These are phyloP conservation scores for Microthyrium microscopicum DNA, from an alignment of 2,329 filamentous ascomycete species.

Conservation along the genomic window DNA sequence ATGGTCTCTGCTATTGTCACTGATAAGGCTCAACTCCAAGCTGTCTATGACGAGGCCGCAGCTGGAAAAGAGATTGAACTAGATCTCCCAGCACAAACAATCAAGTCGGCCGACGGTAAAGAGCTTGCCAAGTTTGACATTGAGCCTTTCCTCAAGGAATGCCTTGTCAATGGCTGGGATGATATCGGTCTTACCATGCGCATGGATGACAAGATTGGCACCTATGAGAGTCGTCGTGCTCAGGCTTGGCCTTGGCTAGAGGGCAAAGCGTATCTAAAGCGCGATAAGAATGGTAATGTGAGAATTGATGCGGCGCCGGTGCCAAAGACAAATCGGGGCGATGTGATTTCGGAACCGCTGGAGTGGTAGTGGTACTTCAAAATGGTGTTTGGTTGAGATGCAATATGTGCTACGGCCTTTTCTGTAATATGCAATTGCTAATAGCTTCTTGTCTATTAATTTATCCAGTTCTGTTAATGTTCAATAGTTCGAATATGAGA, in stretches of 20 bases:
- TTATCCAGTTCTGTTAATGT: too few relatives aligned
- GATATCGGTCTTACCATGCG: constrained; percentile 93
- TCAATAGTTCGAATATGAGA: too few relatives aligned
- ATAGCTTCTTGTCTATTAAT: too few relatives aligned
- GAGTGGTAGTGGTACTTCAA: constrained; percentile 48
- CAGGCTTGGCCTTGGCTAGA: constrained; percentile 80
- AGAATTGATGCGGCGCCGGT: constrained; percentile 52
- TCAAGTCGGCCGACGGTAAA: constrained; percentile 60
- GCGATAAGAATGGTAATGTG: constrained; percentile 36
- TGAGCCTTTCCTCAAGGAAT: constrained; percentile 89
- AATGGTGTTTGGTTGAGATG: not conserved
- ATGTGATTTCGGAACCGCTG: constrained; percentile 67
- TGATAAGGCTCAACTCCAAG: constrained; percentile 47
- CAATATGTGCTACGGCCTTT: too few relatives aligned
- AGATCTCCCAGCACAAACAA: constrained; percentile 68
- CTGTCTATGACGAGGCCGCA: constrained; percentile 59
- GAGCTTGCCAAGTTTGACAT: constrained; percentile 69
- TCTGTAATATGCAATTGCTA: too few relatives aligned
- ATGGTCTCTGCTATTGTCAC: constrained; percentile 77
- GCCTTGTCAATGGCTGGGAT: constrained; percentile 80
- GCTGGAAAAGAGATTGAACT: constrained; percentile 76
- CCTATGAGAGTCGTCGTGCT: constrained; percentile 65
- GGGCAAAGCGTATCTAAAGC: constrained; percentile 61
- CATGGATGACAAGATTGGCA: constrained; percentile 71
- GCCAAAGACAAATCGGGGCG: constrained; percentile 76